Evolutionary conservation across 768 basidiomycete species (phyloP), one percentile per base, ranked within the genome.

Genomic region (Phylloporus rhodoxanthus): DNA sequence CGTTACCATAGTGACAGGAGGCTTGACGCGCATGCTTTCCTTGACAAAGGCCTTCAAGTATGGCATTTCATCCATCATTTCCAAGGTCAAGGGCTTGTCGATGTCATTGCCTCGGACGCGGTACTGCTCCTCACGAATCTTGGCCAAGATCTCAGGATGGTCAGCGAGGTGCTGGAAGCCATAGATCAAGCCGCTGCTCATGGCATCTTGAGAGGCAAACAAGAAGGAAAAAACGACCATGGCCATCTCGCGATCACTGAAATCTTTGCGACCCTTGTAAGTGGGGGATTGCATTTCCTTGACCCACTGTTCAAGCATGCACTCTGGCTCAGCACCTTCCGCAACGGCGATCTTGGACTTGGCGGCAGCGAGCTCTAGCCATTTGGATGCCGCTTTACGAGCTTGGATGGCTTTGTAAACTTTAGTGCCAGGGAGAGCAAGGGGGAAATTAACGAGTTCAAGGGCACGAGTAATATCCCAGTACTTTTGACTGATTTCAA

Each of bases 401-500:
- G 91, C 87, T 68, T 93, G 84, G 56, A 92, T 85, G 3, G 95
- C 96, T 57, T 83, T 87, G 71, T 87, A 98, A 47, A 98, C 82
- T 66, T 98, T 98, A 33, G 96, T 98, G 25, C 96, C 96, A 17
- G 96, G 96, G 32, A 96, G 61, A 14, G 95, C 84, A 53, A 98
- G 71, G 14, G 96, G 96, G 75, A 99, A 98, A 75, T 99, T 99
- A 75, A 99, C 96, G 47, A 99, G 86, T 66, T 99, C 91, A 36
- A 99, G 85, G 3, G 96, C 91, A 58, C 82, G 74, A 7, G 96
- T 98, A 70, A 99, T 96, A 51, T 77, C 75, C 95, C 95, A 98
- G 73, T 98, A 98, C 64, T 91, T 92, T 57, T 89, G 84, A 63
- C 80, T 86, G 64, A 99, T 93, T 64, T 91, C 89, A 14, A 70